Evolutionary conservation across 257 asterid species (phyloP).

Genomic region (Petrea volubilis): DNA sequence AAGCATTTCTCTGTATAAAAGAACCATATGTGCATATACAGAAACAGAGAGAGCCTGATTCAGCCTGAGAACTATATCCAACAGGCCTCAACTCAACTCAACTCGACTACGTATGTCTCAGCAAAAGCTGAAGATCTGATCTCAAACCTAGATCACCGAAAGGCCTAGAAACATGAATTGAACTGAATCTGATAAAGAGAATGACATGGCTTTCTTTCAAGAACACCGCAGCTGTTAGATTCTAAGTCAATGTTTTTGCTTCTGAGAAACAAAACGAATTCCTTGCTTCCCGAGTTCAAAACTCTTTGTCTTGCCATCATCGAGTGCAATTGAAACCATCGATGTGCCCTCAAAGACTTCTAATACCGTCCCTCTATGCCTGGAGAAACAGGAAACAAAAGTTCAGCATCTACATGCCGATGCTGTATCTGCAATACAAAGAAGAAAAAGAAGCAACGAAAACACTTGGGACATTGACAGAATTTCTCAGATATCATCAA

Average conservation of each 20-base stretch:
- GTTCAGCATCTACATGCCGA: neutral
- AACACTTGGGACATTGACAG: neutral
- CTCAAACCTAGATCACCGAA: neutral
- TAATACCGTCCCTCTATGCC: slow-evolving; percentile 43
- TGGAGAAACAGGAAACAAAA: slow-evolving; percentile 13
- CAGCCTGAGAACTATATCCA: neutral
- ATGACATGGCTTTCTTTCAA: slow-evolving; percentile 14
- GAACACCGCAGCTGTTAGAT: neutral
- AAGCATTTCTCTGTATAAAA: slow-evolving; percentile 21
- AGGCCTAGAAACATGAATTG: slow-evolving; percentile 9
- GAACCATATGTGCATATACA: slow-evolving; percentile 24
- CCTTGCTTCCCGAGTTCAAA: slow-evolving; percentile 95
- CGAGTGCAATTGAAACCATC: slow-evolving; percentile 66
- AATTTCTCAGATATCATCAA: neutral
- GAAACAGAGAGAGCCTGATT: neutral
- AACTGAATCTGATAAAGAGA: slow-evolving; percentile 10
- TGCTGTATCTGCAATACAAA: neutral
- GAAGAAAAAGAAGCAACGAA: neutral
- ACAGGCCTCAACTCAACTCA: no score
- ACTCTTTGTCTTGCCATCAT: slow-evolving; percentile 69
- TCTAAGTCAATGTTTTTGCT: slow-evolving; percentile 50
- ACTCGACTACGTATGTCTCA: neutral
- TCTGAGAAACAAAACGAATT: slow-evolving; percentile 83
- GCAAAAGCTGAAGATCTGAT: neutral
- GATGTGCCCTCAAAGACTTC: slow-evolving; percentile 61